phyloP scores from a whole-genome alignment of 495 filamentous ascomycete species.

The Aspergillus carlsbadensis region DNA sequence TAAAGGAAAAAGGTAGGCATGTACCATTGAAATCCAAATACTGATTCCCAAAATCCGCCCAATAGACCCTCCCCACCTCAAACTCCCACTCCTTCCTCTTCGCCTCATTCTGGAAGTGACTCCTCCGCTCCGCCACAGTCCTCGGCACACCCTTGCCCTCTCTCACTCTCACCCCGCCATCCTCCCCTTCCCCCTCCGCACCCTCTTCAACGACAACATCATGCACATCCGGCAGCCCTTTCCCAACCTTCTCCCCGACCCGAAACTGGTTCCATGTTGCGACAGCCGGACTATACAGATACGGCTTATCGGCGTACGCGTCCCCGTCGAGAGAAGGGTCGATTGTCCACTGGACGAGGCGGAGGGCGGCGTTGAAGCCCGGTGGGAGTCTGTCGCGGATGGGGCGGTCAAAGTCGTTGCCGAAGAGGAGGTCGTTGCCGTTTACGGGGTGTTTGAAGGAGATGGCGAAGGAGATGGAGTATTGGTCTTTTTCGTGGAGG shows the following conservation, averaged over 20 bases:
- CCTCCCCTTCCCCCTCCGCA: conserved; percentile 67
- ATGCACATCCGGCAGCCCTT: conserved; percentile 23
- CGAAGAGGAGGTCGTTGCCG: conserved; percentile 76
- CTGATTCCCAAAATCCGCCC: conserved; percentile 86
- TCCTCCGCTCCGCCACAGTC: conserved; percentile 55
- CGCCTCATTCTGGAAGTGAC: conserved; percentile 57
- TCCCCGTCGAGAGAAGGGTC: conserved; percentile 89
- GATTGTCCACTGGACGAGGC: conserved; percentile 78
- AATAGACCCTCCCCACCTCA: conserved; percentile 62
- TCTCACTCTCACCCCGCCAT: conserved; percentile 52
- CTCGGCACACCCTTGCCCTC: conserved; percentile 49
- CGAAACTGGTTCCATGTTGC: conserved; percentile 71
- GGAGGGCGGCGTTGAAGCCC: conserved; percentile 78
- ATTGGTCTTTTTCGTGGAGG: conserved; percentile 70
- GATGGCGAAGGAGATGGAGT: conserved; percentile 77
- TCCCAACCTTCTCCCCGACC: conserved; percentile 52
- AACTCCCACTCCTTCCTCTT: conserved; percentile 53
- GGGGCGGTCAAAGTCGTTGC: conserved; percentile 88
- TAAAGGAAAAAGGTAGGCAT: conserved; percentile 12
- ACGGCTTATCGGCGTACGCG: conserved; percentile 79
- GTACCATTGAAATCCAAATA: conserved; percentile 80
- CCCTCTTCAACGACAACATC: conserved; percentile 65
- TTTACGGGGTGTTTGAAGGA: conserved; percentile 63
- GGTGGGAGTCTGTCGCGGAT: conserved; percentile 84
- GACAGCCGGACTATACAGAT: conserved; percentile 75